Conservation (phyloP, 1,284 basidiomycete species). For the Amylostereum areolatum region DNA sequence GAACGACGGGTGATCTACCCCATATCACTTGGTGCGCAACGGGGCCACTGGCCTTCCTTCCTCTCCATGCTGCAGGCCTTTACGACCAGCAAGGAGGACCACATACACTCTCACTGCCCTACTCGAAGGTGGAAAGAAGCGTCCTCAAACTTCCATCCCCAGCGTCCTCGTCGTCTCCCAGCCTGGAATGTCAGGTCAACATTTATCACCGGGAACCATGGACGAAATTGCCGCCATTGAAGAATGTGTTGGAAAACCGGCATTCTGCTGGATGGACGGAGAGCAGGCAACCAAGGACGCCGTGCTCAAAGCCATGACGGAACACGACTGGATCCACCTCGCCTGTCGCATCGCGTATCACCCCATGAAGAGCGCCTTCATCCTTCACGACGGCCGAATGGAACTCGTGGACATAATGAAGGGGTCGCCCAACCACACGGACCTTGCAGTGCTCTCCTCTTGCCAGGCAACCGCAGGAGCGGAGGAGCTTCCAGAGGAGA, state of each 20-base stretch:
- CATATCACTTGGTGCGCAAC: slow-evolving; percentile 7
- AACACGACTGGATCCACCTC: background rate
- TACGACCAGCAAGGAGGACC: background rate
- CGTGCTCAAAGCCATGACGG: background rate
- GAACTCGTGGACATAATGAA: background rate
- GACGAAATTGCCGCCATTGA: slow-evolving; percentile 1
- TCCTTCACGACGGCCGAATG: background rate
- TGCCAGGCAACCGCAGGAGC: background rate
- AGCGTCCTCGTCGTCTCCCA: slow-evolving; percentile 2
- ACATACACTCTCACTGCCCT: background rate
- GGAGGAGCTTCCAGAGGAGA: background rate
- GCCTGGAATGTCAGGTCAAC: background rate
- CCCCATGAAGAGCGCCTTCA: slow-evolving; percentile 1
- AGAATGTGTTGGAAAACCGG: slow-evolving; percentile 8
- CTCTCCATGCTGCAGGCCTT: slow-evolving; percentile 8
- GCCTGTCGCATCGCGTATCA: background rate
- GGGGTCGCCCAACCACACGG: background rate
- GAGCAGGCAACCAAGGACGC: background rate
- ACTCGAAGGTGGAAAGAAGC: background rate
- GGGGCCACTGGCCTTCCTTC: slow-evolving; percentile 6
- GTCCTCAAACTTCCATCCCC: background rate
- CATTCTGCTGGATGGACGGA: slow-evolving; percentile 7
- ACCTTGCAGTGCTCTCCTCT: background rate
- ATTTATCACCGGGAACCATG: background rate
- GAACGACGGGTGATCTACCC: background rate